These are phyloP conservation scores for Teratosphaeria nubilosa DNA, from an alignment of 2,329 filamentous ascomycete species.

Conservation along the genomic window DNA sequence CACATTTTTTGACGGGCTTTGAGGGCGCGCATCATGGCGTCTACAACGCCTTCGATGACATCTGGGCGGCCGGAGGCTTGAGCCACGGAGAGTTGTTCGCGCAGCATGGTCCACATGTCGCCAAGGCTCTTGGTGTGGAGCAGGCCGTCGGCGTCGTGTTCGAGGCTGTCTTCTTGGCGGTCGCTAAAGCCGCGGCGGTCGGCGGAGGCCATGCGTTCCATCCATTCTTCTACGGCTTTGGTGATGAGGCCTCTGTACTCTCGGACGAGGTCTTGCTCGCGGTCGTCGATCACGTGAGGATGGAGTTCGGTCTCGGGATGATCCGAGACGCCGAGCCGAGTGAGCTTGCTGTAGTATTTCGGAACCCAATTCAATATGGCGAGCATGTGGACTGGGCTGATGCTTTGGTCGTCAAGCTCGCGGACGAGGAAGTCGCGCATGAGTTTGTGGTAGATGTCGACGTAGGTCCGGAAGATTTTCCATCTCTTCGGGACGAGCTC, in stretches of 20 bases:
- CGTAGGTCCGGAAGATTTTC: slow-evolving; percentile 88
- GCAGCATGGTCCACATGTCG: slow-evolving; percentile 95
- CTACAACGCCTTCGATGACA: slow-evolving; percentile 88
- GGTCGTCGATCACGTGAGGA: slow-evolving; percentile 81
- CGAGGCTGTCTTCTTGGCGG: slow-evolving; percentile 68
- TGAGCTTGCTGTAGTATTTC: slow-evolving; percentile 94
- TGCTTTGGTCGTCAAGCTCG: slow-evolving; percentile 72
- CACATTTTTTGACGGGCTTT: slow-evolving; percentile 74
- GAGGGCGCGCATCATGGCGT: slow-evolving; percentile 86
- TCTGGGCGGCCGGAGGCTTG: slow-evolving; percentile 76
- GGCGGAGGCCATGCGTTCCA: slow-evolving; percentile 77
- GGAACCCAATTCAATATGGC: slow-evolving; percentile 91
- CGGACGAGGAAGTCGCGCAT: slow-evolving; percentile 91
- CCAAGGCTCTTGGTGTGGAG: slow-evolving; percentile 86
- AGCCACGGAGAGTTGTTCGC: slow-evolving; percentile 81
- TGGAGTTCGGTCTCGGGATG: slow-evolving; percentile 47
- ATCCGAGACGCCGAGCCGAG: slow-evolving; percentile 62
- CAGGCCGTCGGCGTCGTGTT: slow-evolving; percentile 79
- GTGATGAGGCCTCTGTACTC: slow-evolving; percentile 95
- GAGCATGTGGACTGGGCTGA: slow-evolving; percentile 78
- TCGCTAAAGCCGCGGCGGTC: slow-evolving; percentile 75
- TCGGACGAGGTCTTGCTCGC: slow-evolving; percentile 79
- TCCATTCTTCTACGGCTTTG: slow-evolving; percentile 93
- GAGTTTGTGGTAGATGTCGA: slow-evolving; percentile 77
- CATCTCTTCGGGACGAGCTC: slow-evolving; percentile 90